Conservation (phyloP, 352 stramenopile species). For the Ophiocytium majus region DNA sequence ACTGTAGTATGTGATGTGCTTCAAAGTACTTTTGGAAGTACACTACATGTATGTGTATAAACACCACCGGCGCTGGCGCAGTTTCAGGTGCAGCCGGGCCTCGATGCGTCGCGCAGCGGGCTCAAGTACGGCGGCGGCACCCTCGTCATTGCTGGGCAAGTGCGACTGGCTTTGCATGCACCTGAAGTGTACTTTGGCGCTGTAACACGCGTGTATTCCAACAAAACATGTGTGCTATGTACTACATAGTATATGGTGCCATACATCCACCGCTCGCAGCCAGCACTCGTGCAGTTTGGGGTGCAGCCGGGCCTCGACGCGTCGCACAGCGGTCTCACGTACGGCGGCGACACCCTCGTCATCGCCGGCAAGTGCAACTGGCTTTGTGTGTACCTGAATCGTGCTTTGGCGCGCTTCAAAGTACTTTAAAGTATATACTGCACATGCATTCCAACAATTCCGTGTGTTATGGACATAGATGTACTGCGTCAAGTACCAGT, state of each 20-base stretch:
- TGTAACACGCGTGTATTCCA: neutral
- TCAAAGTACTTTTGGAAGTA: neutral
- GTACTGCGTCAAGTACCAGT: no score
- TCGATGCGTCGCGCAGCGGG: neutral
- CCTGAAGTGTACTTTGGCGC: neutral
- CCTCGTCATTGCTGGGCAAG: neutral
- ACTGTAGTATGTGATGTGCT: no score
- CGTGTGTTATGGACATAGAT: no score
- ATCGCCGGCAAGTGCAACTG: neutral
- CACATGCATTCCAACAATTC: no score
- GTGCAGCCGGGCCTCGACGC: neutral
- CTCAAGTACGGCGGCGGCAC: constrained; percentile 4
- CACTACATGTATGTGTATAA: neutral
- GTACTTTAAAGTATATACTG: neutral
- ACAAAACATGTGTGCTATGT: neutral
- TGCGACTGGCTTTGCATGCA: neutral
- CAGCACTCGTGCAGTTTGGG: neutral
- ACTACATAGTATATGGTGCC: neutral
- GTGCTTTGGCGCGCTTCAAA: neutral
- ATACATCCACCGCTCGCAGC: neutral
- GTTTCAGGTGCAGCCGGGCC: constrained; percentile 27
- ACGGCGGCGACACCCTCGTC: neutral
- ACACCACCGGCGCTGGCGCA: neutral
- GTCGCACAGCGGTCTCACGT: neutral
- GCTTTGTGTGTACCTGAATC: neutral